Conservation (phyloP, 352 stramenopile genomes). For the Pythium rhizo-oryzae region DNA sequence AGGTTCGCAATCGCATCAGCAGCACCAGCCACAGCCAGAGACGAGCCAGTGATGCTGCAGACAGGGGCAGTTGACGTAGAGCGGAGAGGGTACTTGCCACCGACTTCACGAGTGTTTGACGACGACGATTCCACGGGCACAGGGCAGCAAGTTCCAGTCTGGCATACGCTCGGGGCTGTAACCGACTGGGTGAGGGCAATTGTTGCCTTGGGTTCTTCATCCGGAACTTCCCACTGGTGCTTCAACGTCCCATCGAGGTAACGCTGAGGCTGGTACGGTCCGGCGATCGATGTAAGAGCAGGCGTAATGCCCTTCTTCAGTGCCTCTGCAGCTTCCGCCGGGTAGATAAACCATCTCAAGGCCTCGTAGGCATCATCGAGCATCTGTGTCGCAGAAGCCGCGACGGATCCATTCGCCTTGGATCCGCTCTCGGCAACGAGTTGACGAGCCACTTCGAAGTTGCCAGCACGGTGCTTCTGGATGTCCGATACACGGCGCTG, state of each 20-base stretch:
- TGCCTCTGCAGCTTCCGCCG: slow-evolving; percentile 34
- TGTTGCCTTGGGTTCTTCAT: not conserved
- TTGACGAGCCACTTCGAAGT: slow-evolving; percentile 25
- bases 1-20: slow-evolving; percentile 19
- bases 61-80: slow-evolving; percentile 30
- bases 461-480: slow-evolving; percentile 23
- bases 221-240: slow-evolving; percentile 43
- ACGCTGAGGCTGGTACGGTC: slow-evolving; percentile 39
- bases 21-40: not conserved
- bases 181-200: not conserved
- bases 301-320: slow-evolving; percentile 20
- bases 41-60: slow-evolving; percentile 13
- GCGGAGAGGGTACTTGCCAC: slow-evolving; percentile 37
- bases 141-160: slow-evolving; percentile 25
- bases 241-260: slow-evolving; percentile 48
- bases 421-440: slow-evolving; percentile 19
- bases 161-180: slow-evolving; percentile 5
- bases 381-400: slow-evolving; percentile 28
- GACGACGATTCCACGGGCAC: not conserved
- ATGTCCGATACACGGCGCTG: slow-evolving; percentile 2
- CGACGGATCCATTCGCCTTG: slow-evolving; percentile 16
- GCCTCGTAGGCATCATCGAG: slow-evolving; percentile 30
- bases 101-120: slow-evolving; percentile 30
- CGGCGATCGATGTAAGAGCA: not conserved
- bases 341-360: slow-evolving; percentile 51